Percentiles rank a stretch among this genome's conserved stretches.
Evolutionary conservation across 495 filamentous ascomycete genomes (phyloP).

Genomic region (Trichoderma gamsii): DNA sequence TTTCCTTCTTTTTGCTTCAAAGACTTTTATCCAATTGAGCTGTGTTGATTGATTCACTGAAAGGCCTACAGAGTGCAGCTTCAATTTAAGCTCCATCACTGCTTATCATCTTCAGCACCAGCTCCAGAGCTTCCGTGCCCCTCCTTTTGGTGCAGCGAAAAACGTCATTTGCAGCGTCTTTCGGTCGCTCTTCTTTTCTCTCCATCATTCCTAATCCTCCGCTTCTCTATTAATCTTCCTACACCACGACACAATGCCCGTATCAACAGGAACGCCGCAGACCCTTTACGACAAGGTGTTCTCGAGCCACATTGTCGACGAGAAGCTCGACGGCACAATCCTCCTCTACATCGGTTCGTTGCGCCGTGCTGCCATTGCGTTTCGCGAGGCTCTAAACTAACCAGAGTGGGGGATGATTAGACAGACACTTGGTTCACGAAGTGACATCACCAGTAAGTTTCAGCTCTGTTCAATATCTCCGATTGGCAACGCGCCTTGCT

Average conservation of each 20-base stretch:
- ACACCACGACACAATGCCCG: constrained; percentile 56
- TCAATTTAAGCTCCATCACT: neutral
- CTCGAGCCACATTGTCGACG: constrained; percentile 85
- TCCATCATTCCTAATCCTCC: neutral
- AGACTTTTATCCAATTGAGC: neutral
- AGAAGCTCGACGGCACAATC: constrained; percentile 86
- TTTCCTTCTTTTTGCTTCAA: neutral
- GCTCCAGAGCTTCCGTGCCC: constrained; percentile 6
- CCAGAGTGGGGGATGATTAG: constrained; percentile 31
- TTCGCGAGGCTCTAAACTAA: constrained; percentile 17
- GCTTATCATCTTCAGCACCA: neutral
- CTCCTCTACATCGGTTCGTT: constrained; percentile 80
- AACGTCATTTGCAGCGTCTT: neutral
- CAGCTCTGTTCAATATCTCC: neutral
- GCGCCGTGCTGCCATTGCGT: constrained; percentile 5
- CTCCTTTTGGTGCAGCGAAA: neutral
- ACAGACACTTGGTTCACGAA: constrained; percentile 94
- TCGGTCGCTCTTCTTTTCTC: neutral
- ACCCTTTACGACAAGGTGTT: constrained; percentile 99
- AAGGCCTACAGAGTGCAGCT: neutral
- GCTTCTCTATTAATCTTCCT: neutral
- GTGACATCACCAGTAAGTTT: constrained; percentile 80
- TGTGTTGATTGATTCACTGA: neutral
- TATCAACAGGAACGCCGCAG: constrained; percentile 65
- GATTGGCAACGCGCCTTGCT: neutral